These are phyloP conservation scores for Kwoniella dendrophila DNA, from an alignment of 768 basidiomycete genomes.

Conservation along the genomic window DNA sequence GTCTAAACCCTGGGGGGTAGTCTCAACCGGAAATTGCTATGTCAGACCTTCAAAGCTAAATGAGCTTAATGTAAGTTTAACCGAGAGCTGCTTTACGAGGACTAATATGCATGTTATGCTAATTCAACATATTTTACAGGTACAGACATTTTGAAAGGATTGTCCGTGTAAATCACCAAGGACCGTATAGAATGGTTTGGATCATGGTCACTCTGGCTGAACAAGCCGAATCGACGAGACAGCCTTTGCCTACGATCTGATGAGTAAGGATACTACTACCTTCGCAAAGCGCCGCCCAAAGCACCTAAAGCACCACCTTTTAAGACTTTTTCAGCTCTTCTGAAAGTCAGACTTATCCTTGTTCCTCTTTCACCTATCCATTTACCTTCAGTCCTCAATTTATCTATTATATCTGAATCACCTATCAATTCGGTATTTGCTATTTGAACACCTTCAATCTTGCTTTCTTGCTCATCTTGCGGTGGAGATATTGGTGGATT, in stretches of 20 bases:
- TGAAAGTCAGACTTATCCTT: slow-evolving; percentile 81
- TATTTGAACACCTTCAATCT: slow-evolving; percentile 56
- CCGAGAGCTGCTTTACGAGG: too few species aligned
- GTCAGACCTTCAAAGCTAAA: too few species aligned
- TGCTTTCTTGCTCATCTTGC: not conserved
- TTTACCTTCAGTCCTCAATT: slow-evolving; percentile 61
- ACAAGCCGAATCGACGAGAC: too few species aligned
- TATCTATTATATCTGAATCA: slow-evolving; percentile 57
- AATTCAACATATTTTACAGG: too few species aligned
- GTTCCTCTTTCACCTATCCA: slow-evolving; percentile 58
- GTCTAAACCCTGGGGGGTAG: slow-evolving; percentile 16
- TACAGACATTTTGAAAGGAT: too few species aligned
- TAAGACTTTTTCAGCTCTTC: slow-evolving; percentile 72
- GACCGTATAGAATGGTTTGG: too few species aligned
- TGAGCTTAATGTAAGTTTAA: too few species aligned
- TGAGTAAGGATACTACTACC: not conserved
- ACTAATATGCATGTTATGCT: too few species aligned
- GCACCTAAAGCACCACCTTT: slow-evolving; percentile 39
- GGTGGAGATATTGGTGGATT: slow-evolving; percentile 37
- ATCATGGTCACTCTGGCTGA: too few species aligned
- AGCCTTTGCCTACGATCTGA: too few species aligned
- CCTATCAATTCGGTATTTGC: slow-evolving; percentile 66
- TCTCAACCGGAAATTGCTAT: too few species aligned
- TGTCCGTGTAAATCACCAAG: too few species aligned
- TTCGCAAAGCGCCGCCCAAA: slow-evolving; percentile 5